These are phyloP conservation scores for Tetrapyrgos nigripes DNA, from an alignment of 1,284 basidiomycete genomes.

Conservation along the genomic window DNA sequence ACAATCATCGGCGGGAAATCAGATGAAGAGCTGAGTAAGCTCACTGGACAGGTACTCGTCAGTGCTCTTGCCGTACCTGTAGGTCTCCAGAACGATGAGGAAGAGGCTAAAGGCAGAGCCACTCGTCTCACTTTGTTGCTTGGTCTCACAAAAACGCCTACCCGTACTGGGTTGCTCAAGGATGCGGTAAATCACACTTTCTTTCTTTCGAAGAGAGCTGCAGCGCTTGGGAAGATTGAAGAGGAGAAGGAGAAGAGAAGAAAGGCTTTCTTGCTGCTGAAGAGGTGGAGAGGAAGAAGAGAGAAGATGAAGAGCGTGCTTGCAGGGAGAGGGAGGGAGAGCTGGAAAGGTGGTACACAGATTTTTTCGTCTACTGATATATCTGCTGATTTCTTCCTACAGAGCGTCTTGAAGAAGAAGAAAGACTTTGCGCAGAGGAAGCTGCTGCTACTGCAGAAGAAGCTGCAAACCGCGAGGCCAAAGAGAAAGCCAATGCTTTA, in stretches of 20 bases:
- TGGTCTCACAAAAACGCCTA: constrained; percentile 82
- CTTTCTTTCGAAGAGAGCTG: constrained; percentile 66
- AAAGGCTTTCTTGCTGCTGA: constrained; percentile 59
- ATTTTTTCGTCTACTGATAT: neutral
- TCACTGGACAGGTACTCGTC: constrained; percentile 93
- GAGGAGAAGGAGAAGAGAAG: constrained; percentile 86
- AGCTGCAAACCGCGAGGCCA: constrained; percentile 62
- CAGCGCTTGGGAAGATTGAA: constrained; percentile 77
- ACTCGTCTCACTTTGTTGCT: constrained; percentile 83
- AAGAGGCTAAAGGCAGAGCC: constrained; percentile 79
- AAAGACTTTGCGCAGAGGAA: constrained; percentile 54
- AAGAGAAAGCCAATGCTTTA: constrained; percentile 58
- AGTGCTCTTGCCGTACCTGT: constrained; percentile 95
- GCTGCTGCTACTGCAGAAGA: constrained; percentile 55
- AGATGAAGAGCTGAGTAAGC: constrained; percentile 80
- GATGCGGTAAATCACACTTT: constrained; percentile 72
- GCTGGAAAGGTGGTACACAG: constrained; percentile 54
- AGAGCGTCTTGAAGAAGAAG: constrained; percentile 65
- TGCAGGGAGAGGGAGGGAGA: constrained; percentile 58
- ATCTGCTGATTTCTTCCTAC: constrained; percentile 17
- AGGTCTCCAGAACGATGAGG: constrained; percentile 70
- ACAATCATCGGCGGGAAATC: constrained; percentile 73
- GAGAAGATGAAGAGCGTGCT: constrained; percentile 56
- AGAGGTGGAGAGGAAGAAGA: constrained; percentile 61
- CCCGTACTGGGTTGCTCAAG: constrained; percentile 73